Evolutionary conservation across 768 basidiomycete species (phyloP), one percentile per base, ranked within the genome.

Genomic region (Tubosaeta sp.): DNA sequence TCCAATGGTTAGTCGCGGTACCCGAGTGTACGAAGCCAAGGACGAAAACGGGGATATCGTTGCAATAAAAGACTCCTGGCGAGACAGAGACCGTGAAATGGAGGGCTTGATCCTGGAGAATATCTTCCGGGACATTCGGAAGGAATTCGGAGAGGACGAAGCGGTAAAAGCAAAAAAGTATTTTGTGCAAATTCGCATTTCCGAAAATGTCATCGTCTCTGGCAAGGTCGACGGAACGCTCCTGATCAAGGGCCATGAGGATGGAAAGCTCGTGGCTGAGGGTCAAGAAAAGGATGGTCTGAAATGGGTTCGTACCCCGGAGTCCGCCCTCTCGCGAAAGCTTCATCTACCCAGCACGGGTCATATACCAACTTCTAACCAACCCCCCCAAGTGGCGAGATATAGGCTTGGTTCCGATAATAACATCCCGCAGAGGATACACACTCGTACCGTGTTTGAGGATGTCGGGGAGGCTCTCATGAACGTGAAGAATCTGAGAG

Each of bases 11-110:
- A 31, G 56, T 8, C 25, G 31, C 0, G 56, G 41, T 4, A 47
- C 38, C 11, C 9, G 48, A 8, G 52, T 59, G 0, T 58, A 54
- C 12, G 19, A 54, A 46, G 57, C 46, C 0, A 9, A 14, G 42
- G 57, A 58, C 2, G 17, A 22, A 10, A 2, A 34, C 0, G 43
- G 38, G 2, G 37, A 26, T 0, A 16, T 12, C 0, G 43, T 58
- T 1, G 51, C 9, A 1, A 52, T 57, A 4, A 58, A 61, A 25
- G 41, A 52, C 7, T 58, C 51, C 0, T 61, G 60, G 55, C 17
- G 53, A 27, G 46, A 59, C 4, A 5, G 16, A 6, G 46, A 41
- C 25, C 39, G 39, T 35, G 29, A 42, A 3, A 8, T 13, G 12
- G 52, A 53, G 45, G 51, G 51, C 1, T 22, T 7, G 6, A 53